Conservation (phyloP, 2,329 filamentous ascomycete species). For the Escovopsis sp. region DNA sequence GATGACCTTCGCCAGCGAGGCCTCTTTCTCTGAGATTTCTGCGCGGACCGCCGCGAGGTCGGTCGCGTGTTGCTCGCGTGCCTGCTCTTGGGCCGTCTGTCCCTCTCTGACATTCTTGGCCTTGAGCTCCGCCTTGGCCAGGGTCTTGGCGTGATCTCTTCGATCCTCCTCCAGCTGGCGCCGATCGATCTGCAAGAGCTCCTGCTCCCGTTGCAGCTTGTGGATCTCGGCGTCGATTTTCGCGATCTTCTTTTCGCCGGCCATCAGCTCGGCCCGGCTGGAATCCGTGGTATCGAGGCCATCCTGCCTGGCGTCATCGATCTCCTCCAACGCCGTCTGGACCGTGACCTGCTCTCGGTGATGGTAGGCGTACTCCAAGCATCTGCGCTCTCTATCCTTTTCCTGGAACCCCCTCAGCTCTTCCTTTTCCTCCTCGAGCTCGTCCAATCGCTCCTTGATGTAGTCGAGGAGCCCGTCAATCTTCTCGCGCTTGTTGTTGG, state of each 20-base stretch:
- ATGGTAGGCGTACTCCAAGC: slow-evolving; percentile 88
- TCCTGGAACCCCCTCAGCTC: slow-evolving; percentile 89
- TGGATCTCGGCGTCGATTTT: slow-evolving; percentile 66
- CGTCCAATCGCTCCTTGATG: slow-evolving; percentile 75
- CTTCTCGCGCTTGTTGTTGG: slow-evolving; percentile 83
- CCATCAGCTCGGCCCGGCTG: slow-evolving; percentile 58
- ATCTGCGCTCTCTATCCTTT: slow-evolving; percentile 81
- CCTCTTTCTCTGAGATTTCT: slow-evolving; percentile 62
- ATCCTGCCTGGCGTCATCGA: slow-evolving; percentile 67
- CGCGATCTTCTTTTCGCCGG: slow-evolving; percentile 65
- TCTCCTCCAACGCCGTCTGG: slow-evolving; percentile 58
- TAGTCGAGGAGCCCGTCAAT: slow-evolving; percentile 86
- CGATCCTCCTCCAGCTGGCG: slow-evolving; percentile 81
- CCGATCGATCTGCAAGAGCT: slow-evolving; percentile 72
- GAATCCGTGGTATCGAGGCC: slow-evolving; percentile 76
- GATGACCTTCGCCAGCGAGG: slow-evolving; percentile 56
- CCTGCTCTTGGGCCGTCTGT: slow-evolving; percentile 61
- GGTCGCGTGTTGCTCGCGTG: slow-evolving; percentile 52
- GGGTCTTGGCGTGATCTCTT: slow-evolving; percentile 60
- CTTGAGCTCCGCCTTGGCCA: slow-evolving; percentile 76
- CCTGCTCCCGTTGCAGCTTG: slow-evolving; percentile 65
- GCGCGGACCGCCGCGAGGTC: slow-evolving; percentile 58
- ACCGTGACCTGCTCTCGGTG: slow-evolving; percentile 75
- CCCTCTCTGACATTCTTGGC: slow-evolving; percentile 72
- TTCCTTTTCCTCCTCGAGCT: slow-evolving; percentile 94